These are phyloP conservation scores for Talaromyces islandicus DNA, from an alignment of 2,329 filamentous ascomycete species.

Conservation along the genomic window DNA sequence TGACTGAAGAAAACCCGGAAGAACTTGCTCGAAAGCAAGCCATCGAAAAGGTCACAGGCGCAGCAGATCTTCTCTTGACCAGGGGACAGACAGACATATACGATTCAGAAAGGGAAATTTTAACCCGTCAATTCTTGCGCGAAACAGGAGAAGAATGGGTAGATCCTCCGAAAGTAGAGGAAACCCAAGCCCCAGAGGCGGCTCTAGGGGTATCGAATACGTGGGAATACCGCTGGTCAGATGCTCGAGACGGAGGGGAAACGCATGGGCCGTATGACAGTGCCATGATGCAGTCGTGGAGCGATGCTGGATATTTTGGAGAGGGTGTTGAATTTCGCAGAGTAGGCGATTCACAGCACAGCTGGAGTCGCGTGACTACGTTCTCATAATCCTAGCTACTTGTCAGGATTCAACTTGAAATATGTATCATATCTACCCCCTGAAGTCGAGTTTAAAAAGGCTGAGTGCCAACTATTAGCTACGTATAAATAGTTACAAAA, in stretches of 20 bases:
- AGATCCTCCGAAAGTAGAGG: conserved; percentile 35
- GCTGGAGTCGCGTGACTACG: conserved; percentile 48
- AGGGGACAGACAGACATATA: conserved; percentile 87
- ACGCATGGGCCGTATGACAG: conserved; percentile 84
- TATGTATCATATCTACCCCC: background rate
- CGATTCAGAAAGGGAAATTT: conserved; percentile 74
- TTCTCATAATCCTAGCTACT: conserved; percentile 40
- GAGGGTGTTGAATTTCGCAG: conserved; percentile 73
- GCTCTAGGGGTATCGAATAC: conserved; percentile 16
- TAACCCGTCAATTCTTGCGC: conserved; percentile 74
- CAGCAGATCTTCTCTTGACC: conserved; percentile 78
- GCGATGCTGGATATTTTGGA: conserved; percentile 85
- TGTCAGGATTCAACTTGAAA: background rate
- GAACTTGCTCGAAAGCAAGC: conserved; percentile 64
- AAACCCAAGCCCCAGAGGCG: conserved; percentile 4
- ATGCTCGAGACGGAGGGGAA: conserved; percentile 72
- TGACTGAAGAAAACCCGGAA: conserved; percentile 64
- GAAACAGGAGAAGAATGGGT: conserved; percentile 87
- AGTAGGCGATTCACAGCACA: conserved; percentile 45
- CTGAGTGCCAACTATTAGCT: background rate
- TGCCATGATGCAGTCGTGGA: conserved; percentile 83
- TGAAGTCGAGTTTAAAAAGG: background rate
- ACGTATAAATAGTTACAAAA: background rate
- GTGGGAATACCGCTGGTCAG: conserved; percentile 93
- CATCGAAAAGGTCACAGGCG: conserved; percentile 79